Conservation (phyloP, 2,329 filamentous ascomycete species). For the Acephala macrosclerotiorum region DNA sequence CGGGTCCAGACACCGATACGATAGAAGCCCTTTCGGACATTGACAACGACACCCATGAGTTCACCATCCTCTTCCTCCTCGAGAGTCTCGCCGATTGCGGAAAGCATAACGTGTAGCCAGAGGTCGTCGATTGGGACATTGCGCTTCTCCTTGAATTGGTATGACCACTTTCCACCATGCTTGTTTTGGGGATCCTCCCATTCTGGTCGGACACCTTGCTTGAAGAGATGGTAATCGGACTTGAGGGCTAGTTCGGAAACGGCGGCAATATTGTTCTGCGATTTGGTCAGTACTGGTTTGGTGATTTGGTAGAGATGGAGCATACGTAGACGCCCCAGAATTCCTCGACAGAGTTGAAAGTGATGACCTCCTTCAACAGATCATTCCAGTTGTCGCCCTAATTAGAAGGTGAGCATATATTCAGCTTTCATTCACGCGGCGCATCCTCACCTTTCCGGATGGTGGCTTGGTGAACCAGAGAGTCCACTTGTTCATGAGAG, state of each 20-base stretch:
- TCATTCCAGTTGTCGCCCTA: constrained; percentile 99
- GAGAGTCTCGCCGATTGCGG: constrained; percentile 95
- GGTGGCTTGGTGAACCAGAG: constrained; percentile 99
- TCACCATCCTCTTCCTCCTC: constrained; percentile 97
- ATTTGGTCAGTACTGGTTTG: constrained; percentile 23
- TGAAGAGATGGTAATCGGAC: constrained; percentile 99
- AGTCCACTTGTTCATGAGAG: constrained; percentile 96
- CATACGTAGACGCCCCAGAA: constrained; percentile 99
- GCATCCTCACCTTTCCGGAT: constrained; percentile 78
- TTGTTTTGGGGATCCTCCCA: constrained; percentile 99
- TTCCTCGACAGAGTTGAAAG: constrained; percentile 97
- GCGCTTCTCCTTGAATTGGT: constrained; percentile 96
- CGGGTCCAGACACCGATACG: constrained; percentile 97
- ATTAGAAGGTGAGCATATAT: constrained; percentile 34
- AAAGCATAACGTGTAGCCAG: constrained; percentile 97
- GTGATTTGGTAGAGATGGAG: constrained; percentile 33
- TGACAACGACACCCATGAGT: constrained; percentile 99
- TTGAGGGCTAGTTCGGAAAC: constrained; percentile 96
- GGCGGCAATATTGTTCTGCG: constrained; percentile 95
- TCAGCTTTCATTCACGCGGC: background rate
- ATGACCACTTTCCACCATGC: constrained; percentile 99
- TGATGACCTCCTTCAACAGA: constrained; percentile 96
- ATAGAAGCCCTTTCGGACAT: constrained; percentile 98
- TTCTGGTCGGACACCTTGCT: constrained; percentile 93
- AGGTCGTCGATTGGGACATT: constrained; percentile 90